Evolutionary conservation across 495 filamentous ascomycete species (phyloP).

Genomic region (Penicillium subrubescens): DNA sequence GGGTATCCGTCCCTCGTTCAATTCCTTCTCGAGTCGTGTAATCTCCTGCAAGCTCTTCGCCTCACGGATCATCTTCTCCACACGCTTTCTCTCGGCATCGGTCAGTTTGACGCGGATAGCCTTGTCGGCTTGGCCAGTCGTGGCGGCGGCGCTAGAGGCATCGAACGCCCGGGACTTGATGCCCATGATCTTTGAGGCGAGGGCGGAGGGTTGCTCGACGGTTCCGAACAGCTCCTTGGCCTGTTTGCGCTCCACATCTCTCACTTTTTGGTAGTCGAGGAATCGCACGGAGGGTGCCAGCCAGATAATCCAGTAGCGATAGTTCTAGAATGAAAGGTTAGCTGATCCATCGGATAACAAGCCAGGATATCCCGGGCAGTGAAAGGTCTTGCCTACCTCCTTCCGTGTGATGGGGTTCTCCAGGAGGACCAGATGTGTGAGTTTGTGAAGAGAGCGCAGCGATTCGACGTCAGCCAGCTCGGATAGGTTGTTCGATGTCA

Average conservation of each 20-base stretch:
- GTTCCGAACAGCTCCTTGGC: conserved; percentile 85
- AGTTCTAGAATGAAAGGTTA: conserved; percentile 62
- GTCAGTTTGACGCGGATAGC: conserved; percentile 71
- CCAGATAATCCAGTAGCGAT: conserved; percentile 91
- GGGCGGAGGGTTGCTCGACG: conserved; percentile 68
- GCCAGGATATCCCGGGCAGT: too few species aligned
- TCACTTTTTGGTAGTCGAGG: conserved; percentile 91
- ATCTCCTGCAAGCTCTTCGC: conserved; percentile 89
- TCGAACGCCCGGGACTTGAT: conserved; percentile 85
- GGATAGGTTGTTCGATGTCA: conserved; percentile 73
- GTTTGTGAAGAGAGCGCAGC: conserved; percentile 62
- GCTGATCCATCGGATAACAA: background rate
- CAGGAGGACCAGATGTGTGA: conserved; percentile 79
- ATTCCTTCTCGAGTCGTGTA: conserved; percentile 75
- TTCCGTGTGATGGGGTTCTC: conserved; percentile 91
- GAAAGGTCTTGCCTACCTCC: conserved; percentile 63
- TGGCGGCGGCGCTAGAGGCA: conserved; percentile 50
- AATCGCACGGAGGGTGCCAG: conserved; percentile 81
- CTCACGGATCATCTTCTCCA: conserved; percentile 74
- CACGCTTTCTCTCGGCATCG: conserved; percentile 66
- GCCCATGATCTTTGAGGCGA: conserved; percentile 88
- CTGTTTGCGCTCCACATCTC: conserved; percentile 73
- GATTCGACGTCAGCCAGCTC: conserved; percentile 88
- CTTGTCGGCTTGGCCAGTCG: conserved; percentile 55
- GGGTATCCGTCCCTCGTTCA: conserved; percentile 84